Evolutionary conservation across 2,329 filamentous ascomycete genomes (phyloP).

Genomic region (Hymenoscyphus infarciens): DNA sequence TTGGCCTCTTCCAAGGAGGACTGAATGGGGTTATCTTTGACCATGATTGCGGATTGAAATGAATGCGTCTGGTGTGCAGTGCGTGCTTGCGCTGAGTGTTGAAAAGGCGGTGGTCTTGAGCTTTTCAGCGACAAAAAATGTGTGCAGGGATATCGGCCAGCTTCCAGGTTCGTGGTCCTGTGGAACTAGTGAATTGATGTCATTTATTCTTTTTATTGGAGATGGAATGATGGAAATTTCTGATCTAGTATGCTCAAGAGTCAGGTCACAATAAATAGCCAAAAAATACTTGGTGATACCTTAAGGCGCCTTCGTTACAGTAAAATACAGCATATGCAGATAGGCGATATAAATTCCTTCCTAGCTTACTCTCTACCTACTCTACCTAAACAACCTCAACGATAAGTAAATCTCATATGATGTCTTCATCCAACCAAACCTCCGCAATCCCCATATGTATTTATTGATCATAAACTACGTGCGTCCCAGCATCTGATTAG

Average conservation of each 20-base stretch:
- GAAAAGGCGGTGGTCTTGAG: neutral
- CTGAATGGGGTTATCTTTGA: conserved; percentile 6
- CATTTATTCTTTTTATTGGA: neutral
- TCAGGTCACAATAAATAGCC: neutral
- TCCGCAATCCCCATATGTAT: neutral
- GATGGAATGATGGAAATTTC: neutral
- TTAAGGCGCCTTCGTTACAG: neutral
- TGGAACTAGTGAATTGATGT: neutral
- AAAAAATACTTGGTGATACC: neutral
- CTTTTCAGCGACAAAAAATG: neutral
- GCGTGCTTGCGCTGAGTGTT: neutral
- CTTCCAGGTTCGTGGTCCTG: no score
- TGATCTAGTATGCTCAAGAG: neutral
- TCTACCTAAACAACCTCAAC: neutral
- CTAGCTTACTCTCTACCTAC: neutral
- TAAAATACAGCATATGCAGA: neutral
- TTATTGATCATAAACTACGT: conserved; percentile 1
- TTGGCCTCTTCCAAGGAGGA: conserved; percentile 40
- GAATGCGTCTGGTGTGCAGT: neutral
- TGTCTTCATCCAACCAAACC: neutral
- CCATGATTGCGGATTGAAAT: conserved; percentile 32
- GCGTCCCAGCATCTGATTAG: conserved; percentile 26
- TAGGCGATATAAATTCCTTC: neutral
- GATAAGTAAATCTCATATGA: neutral
- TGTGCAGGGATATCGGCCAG: neutral